These are phyloP conservation scores for Nitzschia sp. DNA, from an alignment of 108 stramenopile genomes.

Conservation along the genomic window DNA sequence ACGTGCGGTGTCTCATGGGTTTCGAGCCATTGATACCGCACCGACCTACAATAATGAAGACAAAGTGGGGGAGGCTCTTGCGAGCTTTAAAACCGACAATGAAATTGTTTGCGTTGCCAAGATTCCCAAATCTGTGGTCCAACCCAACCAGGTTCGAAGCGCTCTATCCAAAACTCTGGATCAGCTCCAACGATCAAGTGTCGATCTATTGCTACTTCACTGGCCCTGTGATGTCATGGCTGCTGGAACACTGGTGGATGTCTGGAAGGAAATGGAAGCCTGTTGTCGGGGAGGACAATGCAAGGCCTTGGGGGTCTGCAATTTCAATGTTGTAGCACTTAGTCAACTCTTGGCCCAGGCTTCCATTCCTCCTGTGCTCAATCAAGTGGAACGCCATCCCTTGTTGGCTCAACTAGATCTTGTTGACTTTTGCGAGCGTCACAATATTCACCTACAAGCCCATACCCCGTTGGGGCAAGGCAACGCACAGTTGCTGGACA, in stretches of 20 bases:
- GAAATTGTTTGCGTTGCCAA: slow-evolving; percentile 60
- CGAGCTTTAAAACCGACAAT: not conserved
- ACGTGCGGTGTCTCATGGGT: slow-evolving; percentile 40
- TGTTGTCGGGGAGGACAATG: slow-evolving; percentile 51
- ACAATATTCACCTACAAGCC: slow-evolving; percentile 63
- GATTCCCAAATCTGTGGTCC: slow-evolving; percentile 66
- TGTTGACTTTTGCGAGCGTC: slow-evolving; percentile 61
- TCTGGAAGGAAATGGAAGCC: slow-evolving; percentile 79
- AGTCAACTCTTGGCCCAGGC: slow-evolving; percentile 39
- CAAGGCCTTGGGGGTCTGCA: slow-evolving; percentile 70
- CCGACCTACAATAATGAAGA: slow-evolving; percentile 82
- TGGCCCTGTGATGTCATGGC: slow-evolving; percentile 78
- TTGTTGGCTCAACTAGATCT: slow-evolving; percentile 62
- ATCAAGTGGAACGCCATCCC: slow-evolving; percentile 88
- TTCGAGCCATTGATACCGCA: slow-evolving; percentile 74
- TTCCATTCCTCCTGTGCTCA: slow-evolving; percentile 59
- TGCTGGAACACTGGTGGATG: slow-evolving; percentile 36
- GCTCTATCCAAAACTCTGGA: slow-evolving; percentile 51
- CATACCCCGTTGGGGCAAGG: slow-evolving; percentile 65
- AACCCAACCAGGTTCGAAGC: slow-evolving; percentile 51
- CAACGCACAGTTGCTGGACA: slow-evolving; percentile 24
- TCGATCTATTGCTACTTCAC: slow-evolving; percentile 74
- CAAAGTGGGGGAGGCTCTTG: slow-evolving; percentile 52
- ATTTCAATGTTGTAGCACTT: slow-evolving; percentile 64
- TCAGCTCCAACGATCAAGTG: slow-evolving; percentile 34